phyloP scores from a whole-genome alignment of 225 moss, liverwort and hornwort genomes.

The Bryoerythrophyllum caledonicum region DNA sequence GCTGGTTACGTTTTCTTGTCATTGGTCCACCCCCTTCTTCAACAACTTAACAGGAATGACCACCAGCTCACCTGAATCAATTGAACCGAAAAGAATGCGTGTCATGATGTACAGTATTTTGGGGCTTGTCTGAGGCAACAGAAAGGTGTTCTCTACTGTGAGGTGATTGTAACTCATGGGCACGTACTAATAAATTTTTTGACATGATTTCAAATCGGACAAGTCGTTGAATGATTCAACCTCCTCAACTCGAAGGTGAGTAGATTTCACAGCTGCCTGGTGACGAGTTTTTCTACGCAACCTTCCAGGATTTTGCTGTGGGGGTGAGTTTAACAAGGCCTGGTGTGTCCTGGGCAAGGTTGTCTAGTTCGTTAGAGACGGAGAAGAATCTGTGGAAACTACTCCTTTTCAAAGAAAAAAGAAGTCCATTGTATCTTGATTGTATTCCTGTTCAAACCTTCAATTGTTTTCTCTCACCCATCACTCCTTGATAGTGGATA shows the following conservation, averaged over 20 bases:
- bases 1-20: conserved; percentile 11
- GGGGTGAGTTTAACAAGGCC: background rate
- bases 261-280: background rate
- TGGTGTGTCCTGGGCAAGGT: background rate
- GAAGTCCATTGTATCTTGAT: conserved; percentile 8
- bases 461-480: background rate
- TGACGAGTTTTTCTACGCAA: background rate
- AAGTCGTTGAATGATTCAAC: background rate
- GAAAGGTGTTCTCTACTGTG: conserved; percentile 1
- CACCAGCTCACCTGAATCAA: background rate
- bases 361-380: conserved; percentile 4
- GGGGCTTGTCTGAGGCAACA: background rate
- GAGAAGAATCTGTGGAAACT: conserved; percentile 6
- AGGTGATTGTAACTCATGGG: conserved; percentile 13
- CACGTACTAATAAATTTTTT: background rate
- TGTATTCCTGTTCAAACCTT: background rate
- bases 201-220: background rate
- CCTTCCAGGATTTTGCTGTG: background rate
- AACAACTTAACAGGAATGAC: background rate
- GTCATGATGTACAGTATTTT: background rate
- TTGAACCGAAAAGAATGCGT: background rate
- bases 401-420: background rate
- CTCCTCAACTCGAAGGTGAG: background rate
- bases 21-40: background rate
- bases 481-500: background rate